Conservation (phyloP, 129 eudicot species). For the Scalesia atractyloides region DNA sequence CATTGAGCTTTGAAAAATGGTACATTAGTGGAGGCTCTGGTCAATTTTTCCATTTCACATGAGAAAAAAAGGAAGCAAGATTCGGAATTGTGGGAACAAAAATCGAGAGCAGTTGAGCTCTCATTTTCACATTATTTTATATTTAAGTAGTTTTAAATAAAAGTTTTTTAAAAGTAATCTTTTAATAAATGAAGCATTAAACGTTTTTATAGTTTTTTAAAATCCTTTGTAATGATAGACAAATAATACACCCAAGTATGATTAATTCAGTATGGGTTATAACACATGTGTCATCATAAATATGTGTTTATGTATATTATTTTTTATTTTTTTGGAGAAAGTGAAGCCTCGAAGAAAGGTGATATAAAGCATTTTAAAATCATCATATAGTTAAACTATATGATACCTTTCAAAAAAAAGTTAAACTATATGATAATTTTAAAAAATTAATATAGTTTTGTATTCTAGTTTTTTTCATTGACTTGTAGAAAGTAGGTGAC, state of each 20-base stretch:
- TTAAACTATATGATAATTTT: too few species aligned
- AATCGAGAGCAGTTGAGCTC: conserved; percentile 29
- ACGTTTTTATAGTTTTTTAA: too few species aligned
- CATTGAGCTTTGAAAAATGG: background rate
- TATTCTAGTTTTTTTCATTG: conserved; percentile 17
- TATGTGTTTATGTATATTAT: background rate
- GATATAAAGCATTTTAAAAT: background rate
- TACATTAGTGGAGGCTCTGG: conserved; percentile 1
- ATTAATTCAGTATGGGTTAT: background rate
- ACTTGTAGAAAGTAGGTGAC: conserved; percentile 32
- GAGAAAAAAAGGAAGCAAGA: conserved; percentile 15
- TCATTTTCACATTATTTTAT: conserved; percentile 12
- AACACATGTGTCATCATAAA: background rate
- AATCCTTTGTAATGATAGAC: background rate
- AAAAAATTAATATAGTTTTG: too few species aligned
- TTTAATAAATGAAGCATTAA: background rate
- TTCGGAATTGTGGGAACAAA: conserved; percentile 35
- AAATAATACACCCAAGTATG: background rate
- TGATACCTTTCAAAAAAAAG: too few species aligned
- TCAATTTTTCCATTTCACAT: conserved; percentile 10
- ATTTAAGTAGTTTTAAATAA: background rate
- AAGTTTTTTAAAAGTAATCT: background rate
- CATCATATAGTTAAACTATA: conserved; percentile 1
- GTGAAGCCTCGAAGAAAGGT: conserved; percentile 15
- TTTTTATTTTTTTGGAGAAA: background rate